Conservation (phyloP, 1,284 basidiomycete species). For the Boletus sp. region DNA sequence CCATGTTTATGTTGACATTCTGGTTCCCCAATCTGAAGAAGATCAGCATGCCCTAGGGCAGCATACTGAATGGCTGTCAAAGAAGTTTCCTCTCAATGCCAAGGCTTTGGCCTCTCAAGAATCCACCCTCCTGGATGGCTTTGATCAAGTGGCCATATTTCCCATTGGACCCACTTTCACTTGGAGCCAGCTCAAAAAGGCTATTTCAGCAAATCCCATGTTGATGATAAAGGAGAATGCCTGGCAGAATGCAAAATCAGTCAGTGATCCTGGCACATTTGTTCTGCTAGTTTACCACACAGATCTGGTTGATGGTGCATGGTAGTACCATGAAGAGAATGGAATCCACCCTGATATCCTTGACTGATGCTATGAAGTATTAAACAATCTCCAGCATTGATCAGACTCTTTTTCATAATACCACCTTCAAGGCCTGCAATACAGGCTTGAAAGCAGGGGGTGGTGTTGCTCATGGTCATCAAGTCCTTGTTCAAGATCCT, state of each 20-base stretch:
- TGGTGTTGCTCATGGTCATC: no score
- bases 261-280: background rate
- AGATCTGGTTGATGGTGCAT: background rate
- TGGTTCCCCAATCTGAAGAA: conserved; percentile 9
- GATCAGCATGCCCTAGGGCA: background rate
- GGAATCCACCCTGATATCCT: background rate
- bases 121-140: background rate
- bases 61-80: conserved; percentile 10
- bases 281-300: conserved; percentile 8
- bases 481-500: no score
- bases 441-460: no score
- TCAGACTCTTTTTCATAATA: no score
- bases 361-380: conserved; percentile 1
- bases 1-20: conserved; percentile 11
- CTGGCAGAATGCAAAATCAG: no score
- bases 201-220: background rate
- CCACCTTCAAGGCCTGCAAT: no score
- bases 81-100: background rate
- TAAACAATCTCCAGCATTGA: conserved; percentile 7
- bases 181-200: conserved; percentile 5
- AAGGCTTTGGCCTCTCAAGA: background rate
- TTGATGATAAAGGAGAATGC: no score
- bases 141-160: conserved; percentile 1
- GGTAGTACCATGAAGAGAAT: conserved; percentile 3
- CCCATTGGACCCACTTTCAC: conserved; percentile 1